These are phyloP conservation scores for Komagataella populi DNA, from an alignment of 805 yeast species.

Conservation along the genomic window DNA sequence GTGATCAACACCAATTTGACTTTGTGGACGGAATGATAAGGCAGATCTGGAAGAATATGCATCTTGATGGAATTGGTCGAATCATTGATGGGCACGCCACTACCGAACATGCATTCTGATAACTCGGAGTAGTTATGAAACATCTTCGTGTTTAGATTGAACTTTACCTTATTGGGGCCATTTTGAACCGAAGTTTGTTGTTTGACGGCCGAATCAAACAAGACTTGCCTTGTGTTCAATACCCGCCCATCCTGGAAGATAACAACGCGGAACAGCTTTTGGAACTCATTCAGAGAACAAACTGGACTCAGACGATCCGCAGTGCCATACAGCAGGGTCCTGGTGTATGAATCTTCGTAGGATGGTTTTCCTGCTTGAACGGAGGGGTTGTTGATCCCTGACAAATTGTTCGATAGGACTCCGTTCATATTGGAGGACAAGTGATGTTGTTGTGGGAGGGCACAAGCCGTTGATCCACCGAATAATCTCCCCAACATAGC, in stretches of 20 bases:
- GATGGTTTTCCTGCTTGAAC: neutral
- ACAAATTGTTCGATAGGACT: neutral
- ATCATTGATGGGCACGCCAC: constrained; percentile 36
- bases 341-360: constrained; percentile 28
- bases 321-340: constrained; percentile 33
- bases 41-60: constrained; percentile 30
- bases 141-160: constrained; percentile 13
- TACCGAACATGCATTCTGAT: constrained; percentile 40
- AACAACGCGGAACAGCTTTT: constrained; percentile 22
- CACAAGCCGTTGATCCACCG: neutral
- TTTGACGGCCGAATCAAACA: constrained; percentile 28
- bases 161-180: constrained; percentile 5
- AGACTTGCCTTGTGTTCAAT: constrained; percentile 30
- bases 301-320: constrained; percentile 9
- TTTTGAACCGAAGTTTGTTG: neutral
- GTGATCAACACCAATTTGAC: constrained; percentile 19
- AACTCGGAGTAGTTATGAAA: constrained; percentile 30
- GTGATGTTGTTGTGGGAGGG: neutral
- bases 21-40: constrained; percentile 19
- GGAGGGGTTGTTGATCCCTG: neutral
- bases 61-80: constrained; percentile 28
- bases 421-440: neutral
- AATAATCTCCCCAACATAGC: neutral
- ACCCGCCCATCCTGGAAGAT: constrained; percentile 37
- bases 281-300: constrained; percentile 1